Evolutionary conservation across 2,329 filamentous ascomycete species (phyloP).

Genomic region (Pseudogymnoascus sp.): DNA sequence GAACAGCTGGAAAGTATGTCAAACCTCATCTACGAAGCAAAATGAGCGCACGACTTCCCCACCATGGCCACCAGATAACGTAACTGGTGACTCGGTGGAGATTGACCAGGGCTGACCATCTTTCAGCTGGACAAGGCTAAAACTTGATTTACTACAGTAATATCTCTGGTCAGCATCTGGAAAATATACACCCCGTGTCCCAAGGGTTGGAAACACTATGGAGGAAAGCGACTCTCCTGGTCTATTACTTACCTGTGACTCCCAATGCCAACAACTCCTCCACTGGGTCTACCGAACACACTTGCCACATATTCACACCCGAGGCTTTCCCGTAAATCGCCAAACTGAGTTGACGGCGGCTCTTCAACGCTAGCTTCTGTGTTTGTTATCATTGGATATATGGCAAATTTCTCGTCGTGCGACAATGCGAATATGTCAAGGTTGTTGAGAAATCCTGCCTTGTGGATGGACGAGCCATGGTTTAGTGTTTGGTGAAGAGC

Average conservation of each 20-base stretch:
- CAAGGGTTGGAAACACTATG: conserved; percentile 25
- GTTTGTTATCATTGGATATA: conserved; percentile 61
- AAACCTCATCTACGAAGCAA: conserved; percentile 52
- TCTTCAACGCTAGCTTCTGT: conserved; percentile 48
- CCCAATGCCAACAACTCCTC: conserved; percentile 56
- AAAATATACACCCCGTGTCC: conserved; percentile 17
- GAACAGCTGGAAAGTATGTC: conserved; percentile 16
- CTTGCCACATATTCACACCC: conserved; percentile 68
- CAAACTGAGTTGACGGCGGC: conserved; percentile 47
- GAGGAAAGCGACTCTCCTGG: conserved; percentile 14
- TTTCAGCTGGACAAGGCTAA: conserved; percentile 53
- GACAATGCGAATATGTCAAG: conserved; percentile 64
- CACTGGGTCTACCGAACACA: conserved; percentile 51
- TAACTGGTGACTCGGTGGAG: conserved; percentile 47
- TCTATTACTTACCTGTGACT: conserved; percentile 49
- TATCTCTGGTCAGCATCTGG: conserved; percentile 14
- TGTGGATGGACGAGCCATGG: conserved; percentile 65
- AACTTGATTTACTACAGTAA: conserved; percentile 41
- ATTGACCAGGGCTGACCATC: conserved; percentile 43
- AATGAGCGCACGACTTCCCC: conserved; percentile 56
- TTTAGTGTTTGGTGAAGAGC: conserved; percentile 72
- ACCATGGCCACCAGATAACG: conserved; percentile 54
- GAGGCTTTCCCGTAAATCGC: conserved; percentile 59
- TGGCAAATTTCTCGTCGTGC: conserved; percentile 68
- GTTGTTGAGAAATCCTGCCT: conserved; percentile 59